Conservation (phyloP, 805 yeast genomes). For the Candida bentonensis region DNA sequence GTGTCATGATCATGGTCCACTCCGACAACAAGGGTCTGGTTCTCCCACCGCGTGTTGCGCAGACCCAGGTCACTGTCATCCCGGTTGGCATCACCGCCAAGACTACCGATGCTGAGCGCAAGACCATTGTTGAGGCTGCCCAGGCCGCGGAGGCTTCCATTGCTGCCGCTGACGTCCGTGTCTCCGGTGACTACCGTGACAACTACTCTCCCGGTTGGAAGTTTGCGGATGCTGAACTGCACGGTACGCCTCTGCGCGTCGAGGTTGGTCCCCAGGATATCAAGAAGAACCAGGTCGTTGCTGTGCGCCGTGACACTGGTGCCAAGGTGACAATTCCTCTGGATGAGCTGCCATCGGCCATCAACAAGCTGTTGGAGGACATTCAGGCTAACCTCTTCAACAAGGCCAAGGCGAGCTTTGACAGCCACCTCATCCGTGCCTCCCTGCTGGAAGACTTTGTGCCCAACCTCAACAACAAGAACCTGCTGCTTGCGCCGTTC, state of each 20-base stretch:
- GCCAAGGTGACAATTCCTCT: conserved; percentile 57
- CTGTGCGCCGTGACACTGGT: conserved; percentile 87
- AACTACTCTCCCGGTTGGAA: conserved; percentile 98
- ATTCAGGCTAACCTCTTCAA: conserved; percentile 64
- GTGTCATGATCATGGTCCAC: conserved; percentile 98
- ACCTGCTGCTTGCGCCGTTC: conserved; percentile 91
- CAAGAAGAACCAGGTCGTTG: conserved; percentile 62
- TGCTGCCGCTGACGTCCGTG: conserved; percentile 52
- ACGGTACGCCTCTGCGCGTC: conserved; percentile 86
- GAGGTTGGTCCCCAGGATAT: conserved; percentile 97
- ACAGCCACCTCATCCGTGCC: conserved; percentile 69
- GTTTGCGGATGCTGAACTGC: conserved; percentile 92
- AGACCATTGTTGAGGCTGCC: conserved; percentile 56
- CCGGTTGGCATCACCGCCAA: conserved; percentile 92
- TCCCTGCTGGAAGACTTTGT: conserved; percentile 86
- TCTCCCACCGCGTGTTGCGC: conserved; percentile 94
- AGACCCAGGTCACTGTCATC: conserved; percentile 77
- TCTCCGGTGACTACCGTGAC: conserved; percentile 75
- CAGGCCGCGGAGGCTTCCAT: conserved; percentile 52
- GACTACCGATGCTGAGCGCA: conserved; percentile 63
- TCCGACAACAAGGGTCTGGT: conserved; percentile 98
- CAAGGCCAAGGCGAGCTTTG: conserved; percentile 72
- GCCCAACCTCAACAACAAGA: conserved; percentile 80
- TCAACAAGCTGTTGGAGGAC: conserved; percentile 67
- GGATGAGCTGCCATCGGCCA: conserved; percentile 44